Base-by-base conservation (phyloP, 2,329 filamentous ascomycete genomes). In the Microascus cirrosus region DNA sequence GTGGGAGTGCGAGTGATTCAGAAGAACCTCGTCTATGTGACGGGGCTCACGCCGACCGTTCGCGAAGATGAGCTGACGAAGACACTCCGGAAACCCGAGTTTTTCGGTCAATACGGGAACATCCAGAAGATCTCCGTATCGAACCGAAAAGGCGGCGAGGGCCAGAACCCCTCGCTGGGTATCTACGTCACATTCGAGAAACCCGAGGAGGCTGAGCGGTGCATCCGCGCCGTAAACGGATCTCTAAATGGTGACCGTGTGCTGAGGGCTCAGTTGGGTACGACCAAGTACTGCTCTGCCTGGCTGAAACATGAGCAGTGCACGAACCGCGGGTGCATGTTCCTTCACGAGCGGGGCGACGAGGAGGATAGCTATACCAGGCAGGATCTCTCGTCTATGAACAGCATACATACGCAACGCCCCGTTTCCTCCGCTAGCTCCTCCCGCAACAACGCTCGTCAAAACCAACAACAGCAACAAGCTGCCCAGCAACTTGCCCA, bases 91-190 rank as follows among this genome's bases (percentile, higher is more conserved):
- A 92, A 92, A 61, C 84, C 85, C 54, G 89, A 96, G 67, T 99
- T 96, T 69, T 99, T 99, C 66, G 94, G 94, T 6, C 94, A 99
- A 71, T 99, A 99, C 69, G 94, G 94, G 65, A 94, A 93, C 68
- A 99, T 99, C 64, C 88, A 96, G 68, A 99, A 99, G 72, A 97
- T 99, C 59, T 95, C 96, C 58, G 95, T 99, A 63, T 97, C 92
- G 77, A 96, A 96, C 71, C 84, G 91, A 48, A 96, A 95, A 71
- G 90, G 80, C 60, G 80, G 83, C 35, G 82, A 86, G 66, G 82
- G 82, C 34, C 80, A 93, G 61, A 89, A 90, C 63, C 89, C 94
- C 65, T 95, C 92, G 0, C 86, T 99, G 5, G 94, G 94, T 53
- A 93, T 99, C 55, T 99, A 99, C 68, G 94, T 99, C n/a, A 99